Evolutionary conservation across 805 yeast genomes (phyloP).

Genomic region (Metschnikowia amazonensis): DNA sequence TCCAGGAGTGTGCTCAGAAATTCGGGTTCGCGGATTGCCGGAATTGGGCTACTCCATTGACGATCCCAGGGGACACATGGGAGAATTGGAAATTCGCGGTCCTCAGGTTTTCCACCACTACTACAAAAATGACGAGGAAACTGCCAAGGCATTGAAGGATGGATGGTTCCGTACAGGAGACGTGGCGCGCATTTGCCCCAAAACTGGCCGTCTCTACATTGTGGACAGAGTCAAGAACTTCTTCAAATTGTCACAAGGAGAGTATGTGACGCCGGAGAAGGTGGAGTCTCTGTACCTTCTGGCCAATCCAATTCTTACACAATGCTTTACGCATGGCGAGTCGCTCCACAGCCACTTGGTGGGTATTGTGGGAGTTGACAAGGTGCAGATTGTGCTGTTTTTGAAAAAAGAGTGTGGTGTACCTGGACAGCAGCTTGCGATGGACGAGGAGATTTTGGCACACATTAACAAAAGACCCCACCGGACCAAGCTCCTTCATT

Average conservation of each 20-base stretch:
- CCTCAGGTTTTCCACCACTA: constrained; percentile 58
- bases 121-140: constrained; percentile 54
- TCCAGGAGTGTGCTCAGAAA: constrained; percentile 49
- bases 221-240: constrained; percentile 73
- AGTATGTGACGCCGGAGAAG: constrained; percentile 71
- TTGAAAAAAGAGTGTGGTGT: constrained; percentile 16
- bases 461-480: constrained; percentile 17
- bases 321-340: constrained; percentile 19
- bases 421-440: constrained; percentile 4
- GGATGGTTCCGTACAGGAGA: constrained; percentile 61
- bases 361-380: constrained; percentile 23
- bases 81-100: constrained; percentile 63
- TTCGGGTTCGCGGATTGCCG: constrained; percentile 58
- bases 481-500: constrained; percentile 12
- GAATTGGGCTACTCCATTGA: constrained; percentile 46
- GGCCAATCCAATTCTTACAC: constrained; percentile 15
- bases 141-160: constrained; percentile 47
- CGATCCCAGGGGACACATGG: constrained; percentile 36
- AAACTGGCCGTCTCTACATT: constrained; percentile 52
- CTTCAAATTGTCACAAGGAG: constrained; percentile 55
- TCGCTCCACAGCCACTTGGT: constrained; percentile 16
- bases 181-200: constrained; percentile 18
- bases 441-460: constrained; percentile 19
- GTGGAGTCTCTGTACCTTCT: constrained; percentile 59
- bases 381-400: constrained; percentile 14